Conservation (phyloP, 495 filamentous ascomycete genomes). For the Rhizodiscina lignyota region DNA sequence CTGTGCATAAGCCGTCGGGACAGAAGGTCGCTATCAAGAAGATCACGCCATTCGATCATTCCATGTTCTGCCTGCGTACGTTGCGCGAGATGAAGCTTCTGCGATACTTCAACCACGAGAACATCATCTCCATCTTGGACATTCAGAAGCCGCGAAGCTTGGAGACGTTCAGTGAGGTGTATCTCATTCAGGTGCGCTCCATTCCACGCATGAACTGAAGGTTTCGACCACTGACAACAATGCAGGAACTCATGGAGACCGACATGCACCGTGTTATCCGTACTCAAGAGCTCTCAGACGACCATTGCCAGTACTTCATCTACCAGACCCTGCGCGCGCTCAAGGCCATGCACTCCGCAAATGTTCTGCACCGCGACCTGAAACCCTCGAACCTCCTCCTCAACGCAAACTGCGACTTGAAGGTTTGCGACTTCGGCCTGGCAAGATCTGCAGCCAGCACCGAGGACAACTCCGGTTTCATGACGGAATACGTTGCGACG, state of each 20-base stretch:
- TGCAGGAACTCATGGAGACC: constrained; percentile 95
- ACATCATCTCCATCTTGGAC: constrained; percentile 98
- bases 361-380: constrained; percentile 88
- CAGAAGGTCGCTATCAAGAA: constrained; percentile 99
- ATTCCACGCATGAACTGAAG: not conserved
- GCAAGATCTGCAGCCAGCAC: constrained; percentile 91
- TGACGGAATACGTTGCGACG: constrained; percentile 98
- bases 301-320: constrained; percentile 38
- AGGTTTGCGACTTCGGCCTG: constrained; percentile 96
- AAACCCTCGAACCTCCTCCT: constrained; percentile 95
- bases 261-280: constrained; percentile 99
- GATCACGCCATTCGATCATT: constrained; percentile 97
- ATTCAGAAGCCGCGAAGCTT: constrained; percentile 96
- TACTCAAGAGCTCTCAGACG: constrained; percentile 72
- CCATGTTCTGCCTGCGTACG: constrained; percentile 96
- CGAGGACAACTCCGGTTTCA: constrained; percentile 96
- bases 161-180: constrained; percentile 93
- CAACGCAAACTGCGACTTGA: constrained; percentile 97
- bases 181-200: constrained; percentile 92
- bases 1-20: constrained; percentile 92
- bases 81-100: constrained; percentile 98
- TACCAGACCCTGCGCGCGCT: constrained; percentile 50
- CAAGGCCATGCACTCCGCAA: constrained; percentile 98
- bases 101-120: constrained; percentile 99
- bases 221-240: constrained; percentile 1